Base-by-base conservation (phyloP, 2,329 filamentous ascomycete species). In the Ceratocystis albifundus region DNA sequence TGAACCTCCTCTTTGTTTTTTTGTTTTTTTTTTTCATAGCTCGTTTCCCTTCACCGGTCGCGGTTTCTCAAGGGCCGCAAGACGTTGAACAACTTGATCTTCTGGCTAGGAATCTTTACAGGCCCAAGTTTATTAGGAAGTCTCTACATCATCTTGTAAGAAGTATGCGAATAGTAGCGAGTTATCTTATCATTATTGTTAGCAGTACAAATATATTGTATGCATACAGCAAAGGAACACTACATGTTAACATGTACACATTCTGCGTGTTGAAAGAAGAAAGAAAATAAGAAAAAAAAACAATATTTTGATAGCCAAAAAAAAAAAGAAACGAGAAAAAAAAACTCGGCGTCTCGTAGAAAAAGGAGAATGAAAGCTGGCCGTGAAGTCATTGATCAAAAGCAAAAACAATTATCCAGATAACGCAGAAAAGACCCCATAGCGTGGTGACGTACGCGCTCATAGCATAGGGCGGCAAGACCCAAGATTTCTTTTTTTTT, bases 81-180 rank as follows among this genome's bases (percentile, higher is more conserved):
- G 70, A 82, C 83, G 1, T 71, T 91, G 22, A 88, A 88, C 0
- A 92, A 93, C 72, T 73, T 89, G 6, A 79, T 90, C 2, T 92
- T 92, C 71, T 93, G 89, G 89, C 72, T 88, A 50, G 88, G 88
- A 0, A 81, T 92, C n/a, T 88, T 89, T 68, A 87, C 87, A 1
- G 88, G 87, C 0, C 88, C 88, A 1, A 89, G 87, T 74, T 73
- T 89, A 48, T 72, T 86, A 28, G 85, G 82, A 70, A 85, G 82
- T 66, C 71, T 86, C 64, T 86, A 86, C 70, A 71, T 86, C 66
- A 81, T 85, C 53, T 72, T 86, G 36, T 86, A 71, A 50, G 32
- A 22, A 30, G 28, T 6, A 41, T 4, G 36, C 10, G 1, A 41
- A 41, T 41, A 41, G 10, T 4, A 41, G 36, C 3, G 15, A 15